A percentile compares a stretch with the other conserved stretches of the same genome.
These are phyloP conservation scores for Paecilomyces sp. DNA, from an alignment of 2,329 filamentous ascomycete species.

Conservation along the genomic window DNA sequence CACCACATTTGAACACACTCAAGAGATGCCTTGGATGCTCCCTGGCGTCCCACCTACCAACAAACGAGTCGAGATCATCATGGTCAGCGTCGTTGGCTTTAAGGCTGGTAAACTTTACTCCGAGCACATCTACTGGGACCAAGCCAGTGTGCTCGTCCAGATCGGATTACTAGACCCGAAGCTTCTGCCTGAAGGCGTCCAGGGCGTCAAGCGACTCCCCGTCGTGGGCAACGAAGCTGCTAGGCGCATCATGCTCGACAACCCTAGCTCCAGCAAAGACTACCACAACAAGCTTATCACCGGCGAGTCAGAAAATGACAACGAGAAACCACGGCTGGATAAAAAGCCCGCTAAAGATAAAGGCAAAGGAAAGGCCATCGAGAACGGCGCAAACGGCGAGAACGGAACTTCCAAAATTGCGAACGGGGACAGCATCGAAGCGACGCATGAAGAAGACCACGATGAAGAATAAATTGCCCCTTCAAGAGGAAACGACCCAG, in stretches of 20 bases:
- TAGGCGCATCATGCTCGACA: conserved; percentile 32
- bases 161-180: conserved; percentile 53
- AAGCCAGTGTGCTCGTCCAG: conserved; percentile 54
- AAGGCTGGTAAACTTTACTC: conserved; percentile 47
- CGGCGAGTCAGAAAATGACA: neutral
- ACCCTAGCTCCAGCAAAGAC: conserved; percentile 25
- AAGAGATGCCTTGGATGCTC: conserved; percentile 52
- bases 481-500: neutral
- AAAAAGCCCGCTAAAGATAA: neutral
- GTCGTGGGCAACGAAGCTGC: conserved; percentile 34
- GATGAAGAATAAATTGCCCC: neutral
- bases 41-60: conserved; percentile 52
- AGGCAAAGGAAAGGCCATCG: conserved; percentile 1
- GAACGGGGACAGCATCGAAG: neutral
- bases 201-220: conserved; percentile 30
- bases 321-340: neutral
- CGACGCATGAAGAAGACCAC: neutral
- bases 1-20: conserved; percentile 50
- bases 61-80: conserved; percentile 49
- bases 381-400: neutral
- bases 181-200: conserved; percentile 41
- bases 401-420: conserved; percentile 1
- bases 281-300: conserved; percentile 27
- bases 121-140: conserved; percentile 57
- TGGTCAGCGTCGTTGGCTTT: conserved; percentile 52